phyloP scores from a whole-genome alignment of 2,329 filamentous ascomycete species.

The Aspergillaceae sp. region DNA sequence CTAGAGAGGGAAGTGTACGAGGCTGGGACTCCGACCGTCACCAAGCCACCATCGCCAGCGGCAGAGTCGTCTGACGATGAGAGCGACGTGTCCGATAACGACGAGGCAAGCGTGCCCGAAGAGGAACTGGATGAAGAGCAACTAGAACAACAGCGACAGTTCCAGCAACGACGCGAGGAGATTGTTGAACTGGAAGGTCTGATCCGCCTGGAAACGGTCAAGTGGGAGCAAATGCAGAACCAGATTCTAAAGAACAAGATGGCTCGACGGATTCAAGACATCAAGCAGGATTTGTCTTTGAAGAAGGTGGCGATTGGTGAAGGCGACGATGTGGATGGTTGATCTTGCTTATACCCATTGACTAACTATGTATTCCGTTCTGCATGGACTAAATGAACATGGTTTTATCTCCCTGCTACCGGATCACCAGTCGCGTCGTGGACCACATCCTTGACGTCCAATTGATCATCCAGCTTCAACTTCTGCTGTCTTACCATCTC shows the following conservation, averaged over 20 bases:
- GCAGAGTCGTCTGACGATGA: slow-evolving; percentile 36
- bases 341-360: slow-evolving; percentile 5
- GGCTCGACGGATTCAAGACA: slow-evolving; percentile 34
- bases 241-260: slow-evolving; percentile 36
- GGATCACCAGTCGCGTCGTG: slow-evolving; percentile 18
- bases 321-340: slow-evolving; percentile 24
- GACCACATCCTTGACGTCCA: slow-evolving; percentile 23
- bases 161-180: slow-evolving; percentile 38
- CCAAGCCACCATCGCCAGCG: slow-evolving; percentile 24
- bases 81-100: slow-evolving; percentile 30
- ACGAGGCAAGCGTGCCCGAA: slow-evolving; percentile 26
- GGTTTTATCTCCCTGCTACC: slow-evolving; percentile 12
- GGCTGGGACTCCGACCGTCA: slow-evolving; percentile 24
- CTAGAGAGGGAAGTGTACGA: slow-evolving; percentile 15
- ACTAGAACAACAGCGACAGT: slow-evolving; percentile 31
- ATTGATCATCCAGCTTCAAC: slow-evolving; percentile 17
- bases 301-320: slow-evolving; percentile 38
- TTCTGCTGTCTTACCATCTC: slow-evolving; percentile 13
- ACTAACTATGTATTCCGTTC: neutral
- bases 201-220: slow-evolving; percentile 30
- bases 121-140: slow-evolving; percentile 38
- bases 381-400: neutral
- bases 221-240: slow-evolving; percentile 34
- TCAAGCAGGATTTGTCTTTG: slow-evolving; percentile 36
- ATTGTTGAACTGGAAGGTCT: slow-evolving; percentile 36